These are phyloP conservation scores for Davidsoniella neocaledoniae DNA, from an alignment of 2,329 filamentous ascomycete species.

Conservation along the genomic window DNA sequence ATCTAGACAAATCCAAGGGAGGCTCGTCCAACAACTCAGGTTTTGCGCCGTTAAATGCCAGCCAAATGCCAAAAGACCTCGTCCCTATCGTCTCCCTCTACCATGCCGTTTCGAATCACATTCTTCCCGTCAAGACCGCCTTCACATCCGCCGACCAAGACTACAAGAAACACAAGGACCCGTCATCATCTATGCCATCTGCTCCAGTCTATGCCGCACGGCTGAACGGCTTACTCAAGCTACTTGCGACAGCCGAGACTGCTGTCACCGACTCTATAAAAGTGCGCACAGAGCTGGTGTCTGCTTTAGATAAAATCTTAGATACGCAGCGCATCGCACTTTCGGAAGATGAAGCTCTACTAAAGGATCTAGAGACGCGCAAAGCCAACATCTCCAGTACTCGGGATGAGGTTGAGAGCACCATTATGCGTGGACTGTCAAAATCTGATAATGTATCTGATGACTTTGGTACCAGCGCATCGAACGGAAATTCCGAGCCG, in stretches of 20 bases:
- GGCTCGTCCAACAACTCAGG: slow-evolving; percentile 31
- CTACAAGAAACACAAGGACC: slow-evolving; percentile 67
- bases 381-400: slow-evolving; percentile 60
- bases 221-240: slow-evolving; percentile 77
- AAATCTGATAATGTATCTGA: slow-evolving; percentile 30
- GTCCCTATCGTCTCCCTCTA: slow-evolving; percentile 58
- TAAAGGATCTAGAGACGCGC: slow-evolving; percentile 46
- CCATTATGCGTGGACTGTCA: slow-evolving; percentile 71
- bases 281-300: slow-evolving; percentile 60
- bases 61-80: slow-evolving; percentile 56
- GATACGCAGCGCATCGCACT: slow-evolving; percentile 55
- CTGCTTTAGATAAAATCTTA: slow-evolving; percentile 67
- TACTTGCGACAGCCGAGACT: slow-evolving; percentile 70
- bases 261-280: slow-evolving; percentile 83
- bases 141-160: slow-evolving; percentile 60
- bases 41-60: slow-evolving; percentile 37
- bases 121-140: slow-evolving; percentile 48
- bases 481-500: slow-evolving; percentile 29
- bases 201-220: slow-evolving; percentile 84
- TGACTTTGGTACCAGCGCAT: neutral
- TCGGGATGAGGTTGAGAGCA: slow-evolving; percentile 78
- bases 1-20: slow-evolving; percentile 44
- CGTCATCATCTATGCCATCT: slow-evolving; percentile 50
- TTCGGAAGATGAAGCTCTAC: slow-evolving; percentile 48
- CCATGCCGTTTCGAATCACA: slow-evolving; percentile 55